Percentiles rank a stretch among this genome's conserved stretches.
phyloP scores from a whole-genome alignment of 345 rosid species.

The Noccaea caerulescens region DNA sequence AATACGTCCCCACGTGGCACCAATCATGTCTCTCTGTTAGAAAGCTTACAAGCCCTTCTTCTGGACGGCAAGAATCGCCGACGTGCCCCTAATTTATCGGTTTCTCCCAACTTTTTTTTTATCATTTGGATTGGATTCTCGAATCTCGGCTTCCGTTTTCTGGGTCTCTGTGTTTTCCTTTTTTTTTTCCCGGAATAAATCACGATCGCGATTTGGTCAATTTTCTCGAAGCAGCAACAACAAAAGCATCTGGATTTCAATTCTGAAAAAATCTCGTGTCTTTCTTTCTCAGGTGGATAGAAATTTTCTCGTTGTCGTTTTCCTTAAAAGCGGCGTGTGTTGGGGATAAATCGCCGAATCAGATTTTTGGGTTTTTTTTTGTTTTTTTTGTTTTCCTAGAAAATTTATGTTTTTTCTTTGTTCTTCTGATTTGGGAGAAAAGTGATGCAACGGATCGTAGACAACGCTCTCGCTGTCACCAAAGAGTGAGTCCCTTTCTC shows the following conservation, averaged over 20 bases:
- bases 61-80: constrained; percentile 53
- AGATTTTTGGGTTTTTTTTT: neutral
- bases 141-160: constrained; percentile 13
- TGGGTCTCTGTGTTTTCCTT: constrained; percentile 33
- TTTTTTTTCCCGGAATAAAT: neutral
- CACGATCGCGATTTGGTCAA: constrained; percentile 27
- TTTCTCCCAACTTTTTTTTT: constrained; percentile 8
- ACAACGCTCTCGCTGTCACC: constrained; percentile 79
- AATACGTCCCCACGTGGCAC: constrained; percentile 17
- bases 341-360: constrained; percentile 3
- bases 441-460: constrained; percentile 81
- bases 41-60: constrained; percentile 16
- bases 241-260: neutral
- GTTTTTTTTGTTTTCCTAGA: neutral
- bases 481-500: constrained; percentile 74
- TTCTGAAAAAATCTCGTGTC: neutral
- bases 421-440: neutral
- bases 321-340: constrained; percentile 5
- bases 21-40: constrained; percentile 4
- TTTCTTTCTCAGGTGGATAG: constrained; percentile 27
- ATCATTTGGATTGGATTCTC: neutral
- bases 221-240: neutral
- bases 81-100: constrained; percentile 37
- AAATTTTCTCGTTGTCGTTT: constrained; percentile 32
- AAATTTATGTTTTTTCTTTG: constrained; percentile 8